Base-by-base conservation (phyloP, 2,329 filamentous ascomycete species). In the Penicillium sp. region DNA sequence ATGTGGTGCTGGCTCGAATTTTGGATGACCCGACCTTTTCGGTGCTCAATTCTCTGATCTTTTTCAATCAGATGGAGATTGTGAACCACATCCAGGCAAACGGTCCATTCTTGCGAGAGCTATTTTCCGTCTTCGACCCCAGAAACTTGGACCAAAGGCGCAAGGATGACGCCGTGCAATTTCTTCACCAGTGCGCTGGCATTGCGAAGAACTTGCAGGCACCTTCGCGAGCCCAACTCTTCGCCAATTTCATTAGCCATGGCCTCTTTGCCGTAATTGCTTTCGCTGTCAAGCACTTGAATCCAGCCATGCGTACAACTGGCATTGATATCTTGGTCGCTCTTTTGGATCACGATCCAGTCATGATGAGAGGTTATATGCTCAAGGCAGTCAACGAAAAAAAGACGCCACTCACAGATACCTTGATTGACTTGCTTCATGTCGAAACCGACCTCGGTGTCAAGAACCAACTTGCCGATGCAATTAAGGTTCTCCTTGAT, bases 1-100 rank as follows among this genome's bases (percentile, higher is more conserved):
- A 99, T 67, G 94, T 99, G n/a, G 93, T 97, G 1, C 82, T 99
- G 40, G 94, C 94, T 29, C 86, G 94, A 59, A 97, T 99, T 60
- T 81, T 99, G 57, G 94, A 99, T 74, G 94, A 99, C 71, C 93
- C 93, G 46, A 99, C 94, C 18, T 99, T 97, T 73, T 96, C 91
- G 23, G 92, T 97, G 26, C 85, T 99, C 61, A 99, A 97, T 75
- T 96, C 91, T 47, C 83, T 97, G 64, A 99, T 99, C 63, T 99
- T 97, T 78, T 99, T 96, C 81, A 94, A 97, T 76, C 94, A 99
- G 76, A 92, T 97, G 65, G 94, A 97, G 68, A 97, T 99, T 68
- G 88, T 99, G 46, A 90, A 93, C 68, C 90, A 97, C 74, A 81
- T 99, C n/a, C 92, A 97, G 72, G 81, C 81, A 26, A 96, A 96